Evolutionary conservation across 148 eudicot species (phyloP).

Genomic region (Fallopia convolvulus): DNA sequence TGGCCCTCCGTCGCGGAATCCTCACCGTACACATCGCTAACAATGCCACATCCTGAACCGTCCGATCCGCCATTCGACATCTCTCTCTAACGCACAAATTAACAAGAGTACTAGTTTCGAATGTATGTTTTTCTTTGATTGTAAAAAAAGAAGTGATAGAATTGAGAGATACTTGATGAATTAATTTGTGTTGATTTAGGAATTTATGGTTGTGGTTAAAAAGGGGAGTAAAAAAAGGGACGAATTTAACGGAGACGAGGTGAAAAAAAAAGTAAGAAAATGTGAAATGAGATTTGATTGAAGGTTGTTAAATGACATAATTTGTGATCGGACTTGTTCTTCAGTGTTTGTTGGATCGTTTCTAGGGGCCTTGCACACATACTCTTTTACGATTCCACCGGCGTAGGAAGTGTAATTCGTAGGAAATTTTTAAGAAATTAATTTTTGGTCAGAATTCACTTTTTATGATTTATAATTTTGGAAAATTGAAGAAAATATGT

Average conservation of each 20-base stretch:
- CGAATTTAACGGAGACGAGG: neutral
- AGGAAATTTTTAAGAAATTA: too few relatives aligned
- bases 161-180: too few relatives aligned
- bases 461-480: too few relatives aligned
- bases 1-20: slow-evolving; percentile 89
- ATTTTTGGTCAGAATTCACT: too few relatives aligned
- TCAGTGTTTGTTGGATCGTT: neutral
- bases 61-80: slow-evolving; percentile 2
- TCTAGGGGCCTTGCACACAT: neutral
- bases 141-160: neutral
- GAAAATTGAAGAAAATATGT: too few relatives aligned
- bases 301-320: neutral
- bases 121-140: neutral
- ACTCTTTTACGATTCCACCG: neutral
- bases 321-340: neutral
- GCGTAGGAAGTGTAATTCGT: neutral
- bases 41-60: slow-evolving; percentile 7
- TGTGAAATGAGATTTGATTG: neutral
- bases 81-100: slow-evolving; percentile 11
- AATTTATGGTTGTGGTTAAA: too few relatives aligned
- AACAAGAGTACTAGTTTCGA: too few relatives aligned
- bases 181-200: too few relatives aligned
- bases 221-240: neutral
- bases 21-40: slow-evolving; percentile 78
- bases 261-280: too few relatives aligned